A percentile compares a stretch with the other conserved stretches of the same genome.
phyloP scores from a whole-genome alignment of 1,139 yeast genomes.

The Petasospora fabianii region DNA sequence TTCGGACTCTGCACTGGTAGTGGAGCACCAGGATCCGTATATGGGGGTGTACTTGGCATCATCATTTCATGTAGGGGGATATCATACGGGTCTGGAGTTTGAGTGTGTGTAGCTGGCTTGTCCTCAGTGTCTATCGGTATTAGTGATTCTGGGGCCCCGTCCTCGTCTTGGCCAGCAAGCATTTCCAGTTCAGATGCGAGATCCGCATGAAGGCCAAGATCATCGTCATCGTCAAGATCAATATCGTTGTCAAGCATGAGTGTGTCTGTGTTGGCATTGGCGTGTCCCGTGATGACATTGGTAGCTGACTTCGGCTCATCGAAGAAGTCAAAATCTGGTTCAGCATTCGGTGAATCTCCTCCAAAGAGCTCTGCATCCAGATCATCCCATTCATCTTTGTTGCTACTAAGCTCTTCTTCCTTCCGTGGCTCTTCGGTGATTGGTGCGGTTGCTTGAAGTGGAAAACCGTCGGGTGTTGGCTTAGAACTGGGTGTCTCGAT shows the following conservation, averaged over 20 bases:
- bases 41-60: slow-evolving; percentile 46
- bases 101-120: too few species aligned
- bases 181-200: slow-evolving; percentile 20
- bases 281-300: neutral
- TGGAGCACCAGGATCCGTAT: slow-evolving; percentile 82
- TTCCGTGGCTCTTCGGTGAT: neutral
- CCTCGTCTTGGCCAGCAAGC: slow-evolving; percentile 12
- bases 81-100: slow-evolving; percentile 30
- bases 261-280: neutral
- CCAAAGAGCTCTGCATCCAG: slow-evolving; percentile 41
- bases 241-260: slow-evolving; percentile 2
- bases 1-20: slow-evolving; percentile 64
- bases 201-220: slow-evolving; percentile 12
- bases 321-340: slow-evolving; percentile 25
- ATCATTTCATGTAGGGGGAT: slow-evolving; percentile 61
- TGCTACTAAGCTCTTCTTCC: slow-evolving; percentile 10
- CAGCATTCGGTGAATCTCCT: slow-evolving; percentile 32
- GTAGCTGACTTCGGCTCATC: neutral
- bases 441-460: neutral
- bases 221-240: slow-evolving; percentile 15
- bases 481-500: slow-evolving; percentile 9
- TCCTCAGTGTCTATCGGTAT: neutral
- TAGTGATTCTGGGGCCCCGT: neutral
- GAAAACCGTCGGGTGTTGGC: slow-evolving; percentile 8
- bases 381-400: slow-evolving; percentile 36